These are phyloP conservation scores for Komagataea norvegica DNA, from an alignment of 1,139 yeast species.

Conservation along the genomic window DNA sequence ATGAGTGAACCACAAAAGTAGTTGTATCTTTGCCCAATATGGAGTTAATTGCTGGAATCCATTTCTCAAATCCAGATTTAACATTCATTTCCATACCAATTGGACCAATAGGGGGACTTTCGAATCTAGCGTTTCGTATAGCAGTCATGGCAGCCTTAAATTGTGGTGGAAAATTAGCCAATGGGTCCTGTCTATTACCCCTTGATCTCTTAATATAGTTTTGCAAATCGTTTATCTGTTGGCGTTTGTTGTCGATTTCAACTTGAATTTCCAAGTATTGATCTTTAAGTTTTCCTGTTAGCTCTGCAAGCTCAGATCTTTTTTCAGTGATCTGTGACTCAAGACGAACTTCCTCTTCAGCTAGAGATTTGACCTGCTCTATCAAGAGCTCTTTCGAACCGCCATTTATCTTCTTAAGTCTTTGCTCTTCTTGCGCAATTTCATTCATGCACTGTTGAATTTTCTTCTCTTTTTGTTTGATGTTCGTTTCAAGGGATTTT, in stretches of 20 bases:
- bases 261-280: constrained; percentile 14
- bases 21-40: constrained; percentile 45
- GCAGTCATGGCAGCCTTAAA: constrained; percentile 40
- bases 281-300: constrained; percentile 9
- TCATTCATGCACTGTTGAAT: constrained; percentile 30
- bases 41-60: constrained; percentile 61
- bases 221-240: constrained; percentile 25
- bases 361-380: constrained; percentile 28
- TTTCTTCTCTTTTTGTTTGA: constrained; percentile 22
- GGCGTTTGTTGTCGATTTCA: constrained; percentile 14
- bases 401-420: constrained; percentile 38
- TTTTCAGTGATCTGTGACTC: constrained; percentile 8
- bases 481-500: constrained; percentile 2
- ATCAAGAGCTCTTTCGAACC: constrained; percentile 33
- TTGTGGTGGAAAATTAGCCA: constrained; percentile 43
- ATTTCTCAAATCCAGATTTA: constrained; percentile 48
- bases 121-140: constrained; percentile 40
- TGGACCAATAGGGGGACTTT: constrained; percentile 72
- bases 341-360: constrained; percentile 17
- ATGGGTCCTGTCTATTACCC: constrained; percentile 16
- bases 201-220: constrained; percentile 12
- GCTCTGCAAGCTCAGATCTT: not conserved
- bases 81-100: constrained; percentile 60
- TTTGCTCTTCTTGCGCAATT: constrained; percentile 34
- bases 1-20: constrained; percentile 64